Base-by-base conservation (phyloP, 805 yeast genomes). In the Suhomyces sp. region DNA sequence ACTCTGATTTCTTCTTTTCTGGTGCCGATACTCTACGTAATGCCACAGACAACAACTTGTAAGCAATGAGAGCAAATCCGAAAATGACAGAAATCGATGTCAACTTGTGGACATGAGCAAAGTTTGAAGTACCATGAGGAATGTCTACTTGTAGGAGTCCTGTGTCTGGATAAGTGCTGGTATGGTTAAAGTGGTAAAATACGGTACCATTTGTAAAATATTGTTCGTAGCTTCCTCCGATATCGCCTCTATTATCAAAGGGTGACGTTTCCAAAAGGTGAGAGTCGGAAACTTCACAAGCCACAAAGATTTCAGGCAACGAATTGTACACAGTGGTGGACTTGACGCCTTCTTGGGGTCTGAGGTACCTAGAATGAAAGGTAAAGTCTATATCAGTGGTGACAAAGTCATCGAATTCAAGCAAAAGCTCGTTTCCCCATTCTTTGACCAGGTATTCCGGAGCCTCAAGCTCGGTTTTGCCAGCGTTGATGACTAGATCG, bases 381-480 rank as follows among this genome's bases (percentile, higher is more conserved):
- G 70, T 70, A 27, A 74, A 53, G 17, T 62, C 65, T 5, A 71
- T 54, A 12, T 27, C 29, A 10, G 47, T 45, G 1, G 57, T 44
- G 9, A 42, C 23, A 17, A 27, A 33, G 22, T 55, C 50, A 22
- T 58, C 57, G 42, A 67, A 57, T 51, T 70, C 72, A 45, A 73
- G 51, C 33, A 76, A 57, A 4, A 71, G 54, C 53, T 75, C 78
- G 52, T 63, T 70, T 0, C 80, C 80, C 79, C 79, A 75, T 48
- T 65, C 65, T 2, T 52, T 24, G 8, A 73, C 60, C 17, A 65
- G 62, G 56, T 75, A 76, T 42, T 61, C 76, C 0, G 80, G 79
- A 10, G 72, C 60, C 57, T 76, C 80, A 50, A 76, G 60, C 54
- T 76, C 73, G 13, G 57, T 52, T 7, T 65, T 57, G 1, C 80